Base-by-base conservation (phyloP, 192 early-diverging fungal genomes). In the Bifiguratus adelaidae region DNA sequence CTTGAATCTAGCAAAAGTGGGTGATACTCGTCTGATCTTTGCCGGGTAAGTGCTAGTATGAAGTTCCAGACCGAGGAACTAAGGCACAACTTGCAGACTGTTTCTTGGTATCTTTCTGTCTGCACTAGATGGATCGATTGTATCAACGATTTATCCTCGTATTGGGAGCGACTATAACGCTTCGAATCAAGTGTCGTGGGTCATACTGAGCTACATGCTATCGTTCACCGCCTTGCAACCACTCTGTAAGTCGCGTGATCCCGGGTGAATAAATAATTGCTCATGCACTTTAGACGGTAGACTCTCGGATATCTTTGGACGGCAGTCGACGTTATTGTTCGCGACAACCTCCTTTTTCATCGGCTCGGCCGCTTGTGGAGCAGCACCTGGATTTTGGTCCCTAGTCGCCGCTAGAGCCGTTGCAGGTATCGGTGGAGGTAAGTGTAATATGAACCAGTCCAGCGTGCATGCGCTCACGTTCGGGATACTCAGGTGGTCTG, bases 241-340 rank as follows among this genome's bases (percentile, higher is more conserved):
- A 5, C 58, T 82, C 27, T 91, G 83, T 54, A 85, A 52, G 55
- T 26, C 32, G 8, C 8, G 32, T 8, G 32, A 33, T 8, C 32
- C 32, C n/a, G n/a, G n/a, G 32, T 33, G 32, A n/a, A n/a, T 8
- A 33, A 9, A 33, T 33, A 33, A 9, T n/a, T 9, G n/a, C 32
- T 33, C 8, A 33, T 33, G 3, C 28, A 28, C 27, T 41, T 47
- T 47, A 57, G 65, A 74, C 47, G 71, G 71, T 21, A 55, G 68
- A 40, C 55, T 74, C 34, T 77, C 86, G 37, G 90, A 95, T 43
- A 85, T 91, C 27, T 88, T 92, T 65, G 93, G 84, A 16, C 78
- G 82, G 41, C 74, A 74, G 35, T 55, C 53, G 4, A 56, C 80
- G 21, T 56, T 82, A 25, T 44, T 83, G 4, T 60, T 68, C 30